Base-by-base conservation (phyloP, 768 basidiomycete species). In the Serendipita sp. region DNA sequence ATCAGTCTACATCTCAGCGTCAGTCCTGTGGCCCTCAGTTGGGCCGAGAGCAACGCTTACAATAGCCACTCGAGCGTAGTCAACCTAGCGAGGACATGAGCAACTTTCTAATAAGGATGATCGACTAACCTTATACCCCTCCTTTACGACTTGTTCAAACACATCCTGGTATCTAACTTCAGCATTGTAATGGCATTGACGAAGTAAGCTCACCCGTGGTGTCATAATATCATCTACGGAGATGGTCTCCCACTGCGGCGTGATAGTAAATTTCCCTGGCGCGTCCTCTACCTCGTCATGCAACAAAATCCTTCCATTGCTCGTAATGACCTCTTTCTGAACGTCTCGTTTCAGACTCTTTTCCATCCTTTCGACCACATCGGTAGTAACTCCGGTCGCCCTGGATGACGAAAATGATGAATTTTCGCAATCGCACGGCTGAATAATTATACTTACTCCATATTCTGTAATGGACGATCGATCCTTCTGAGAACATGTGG, bases 251-350 rank as follows among this genome's bases (percentile, higher is more conserved):
- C 94, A 99, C 55, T 93, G 84, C 0, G 96, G 94, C 43, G 96
- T 86, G 67, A 99, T 88, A 8, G 86, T 80, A 73, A 92, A 98
- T 0, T 83, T 79, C 1, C 94, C 94, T 1, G 93, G 89, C 44
- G 87, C 80, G 63, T 95, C 93, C 72, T 96, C 94, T 3, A 96
- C 83, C 74, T 99, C 95, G 69, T 98, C 95, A 67, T 98, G 96
- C 1, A 98, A 80, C 0, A 99, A 76, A 45, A 99, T 83, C 29
- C 89, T 82, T 2, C 93, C 93, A 11, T 70, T 70, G 40, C 82
- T 81, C 34, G 78, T 75, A 45, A 79, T 78, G n/a, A 94, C 76
- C 74, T 99, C 96, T 2, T 80, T 78, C 4, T 96, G 75, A 10
- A 98, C 83, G 69, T 99, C 96, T 55, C 79, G 80, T 76, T 96